Base-by-base conservation (phyloP, 441 rosid genomes). In the Euphorbia corollata region DNA sequence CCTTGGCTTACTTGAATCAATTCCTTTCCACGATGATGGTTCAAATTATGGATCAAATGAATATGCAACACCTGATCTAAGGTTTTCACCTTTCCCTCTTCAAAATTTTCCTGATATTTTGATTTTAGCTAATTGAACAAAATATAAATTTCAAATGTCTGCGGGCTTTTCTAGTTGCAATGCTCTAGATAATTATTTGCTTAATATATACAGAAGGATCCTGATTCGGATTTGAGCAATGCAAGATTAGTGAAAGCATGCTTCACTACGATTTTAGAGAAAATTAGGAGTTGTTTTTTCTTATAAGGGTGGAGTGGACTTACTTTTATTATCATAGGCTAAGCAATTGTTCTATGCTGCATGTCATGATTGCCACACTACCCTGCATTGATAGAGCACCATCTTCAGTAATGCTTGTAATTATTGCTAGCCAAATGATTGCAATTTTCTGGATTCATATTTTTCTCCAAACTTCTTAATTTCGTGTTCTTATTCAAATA, bases 1-100 rank as follows among this genome's bases (percentile, higher is more conserved):
- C 77, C 87, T 93, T 72, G 90, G 90, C 68, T 78, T 93, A 80
- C 95, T 90, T 71, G 95, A 86, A 78, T 91, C 97, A 30, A 82
- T 91, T 77, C 90, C 97, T 60, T 86, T 87, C 67, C 88, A 82
- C 74, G 92, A 81, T 75, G 68, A 77, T 74, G 85, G 81, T 81
- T 86, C 85, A 71, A 77, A 76, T 80, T 62, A 82, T 71, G 86
- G 84, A 78, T 78, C 98, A 34, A 77, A 80, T 38, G 91, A 81
- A 67, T 68, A 76, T 78, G 71, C 71, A 57, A 77, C 73, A 73
- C 91, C 91, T 38, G 86, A 89, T 73, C 77, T 79, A 36, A 91
- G 97, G 96, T 91, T 69, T 48, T 30, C 78, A 51, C 73, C 65
- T 69, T 69, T 67, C 70, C 58, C 62, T 79, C 30, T 24, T 63